phyloP scores from a whole-genome alignment of 441 rosid species.

The Francoa sonchifolia region DNA sequence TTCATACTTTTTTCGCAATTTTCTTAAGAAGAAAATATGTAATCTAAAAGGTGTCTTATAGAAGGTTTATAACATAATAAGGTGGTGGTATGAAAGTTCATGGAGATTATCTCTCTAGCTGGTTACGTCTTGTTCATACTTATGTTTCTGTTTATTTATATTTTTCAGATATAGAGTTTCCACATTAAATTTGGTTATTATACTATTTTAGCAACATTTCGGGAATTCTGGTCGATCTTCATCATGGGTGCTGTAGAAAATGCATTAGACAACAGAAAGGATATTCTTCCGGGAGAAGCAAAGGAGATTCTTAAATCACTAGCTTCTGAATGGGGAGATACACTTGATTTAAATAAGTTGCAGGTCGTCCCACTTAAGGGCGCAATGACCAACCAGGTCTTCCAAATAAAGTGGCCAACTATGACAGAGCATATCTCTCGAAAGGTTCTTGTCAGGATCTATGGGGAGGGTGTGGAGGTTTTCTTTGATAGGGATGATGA shows the following conservation, averaged over 20 bases:
- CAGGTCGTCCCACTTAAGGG: slow-evolving; percentile 60
- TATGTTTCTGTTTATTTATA: no score
- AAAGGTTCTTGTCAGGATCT: slow-evolving; percentile 77
- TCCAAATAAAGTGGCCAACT: slow-evolving; percentile 60
- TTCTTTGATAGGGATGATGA: slow-evolving; percentile 75
- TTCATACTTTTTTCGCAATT: no score
- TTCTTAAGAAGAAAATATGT: no score
- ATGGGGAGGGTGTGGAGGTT: slow-evolving; percentile 82
- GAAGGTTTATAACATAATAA: no score
- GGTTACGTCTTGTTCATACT: no score
- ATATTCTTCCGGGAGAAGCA: slow-evolving; percentile 48
- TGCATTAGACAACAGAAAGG: slow-evolving; percentile 13
- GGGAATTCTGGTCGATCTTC: slow-evolving; percentile 3
- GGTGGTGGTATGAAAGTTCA: no score
- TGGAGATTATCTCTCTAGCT: no score
- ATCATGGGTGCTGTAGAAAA: slow-evolving; percentile 29
- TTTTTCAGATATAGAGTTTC: no score
- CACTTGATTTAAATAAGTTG: slow-evolving; percentile 40
- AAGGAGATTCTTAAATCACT: slow-evolving; percentile 47
- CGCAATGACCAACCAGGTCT: slow-evolving; percentile 66
- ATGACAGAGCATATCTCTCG: slow-evolving; percentile 25
- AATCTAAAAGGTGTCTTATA: no score
- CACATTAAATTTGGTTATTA: no score
- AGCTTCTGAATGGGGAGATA: slow-evolving; percentile 84
- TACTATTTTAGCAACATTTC: background rate